Conservation (phyloP, 345 rosid genomes). For the Bretschneidera sinensis region DNA sequence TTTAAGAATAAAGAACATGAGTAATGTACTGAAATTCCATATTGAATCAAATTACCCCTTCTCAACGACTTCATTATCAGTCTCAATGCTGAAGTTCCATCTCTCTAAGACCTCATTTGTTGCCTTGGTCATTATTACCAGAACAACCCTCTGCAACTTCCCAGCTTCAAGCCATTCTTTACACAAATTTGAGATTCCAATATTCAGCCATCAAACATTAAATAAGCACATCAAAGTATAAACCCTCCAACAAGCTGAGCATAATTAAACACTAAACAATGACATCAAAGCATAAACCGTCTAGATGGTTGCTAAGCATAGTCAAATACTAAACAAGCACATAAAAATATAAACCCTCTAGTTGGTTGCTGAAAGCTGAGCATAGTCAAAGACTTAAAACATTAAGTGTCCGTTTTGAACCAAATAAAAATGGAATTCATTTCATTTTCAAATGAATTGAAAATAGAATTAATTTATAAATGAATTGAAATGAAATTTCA, state of each 20-base stretch:
- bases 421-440: no score
- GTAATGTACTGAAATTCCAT: neutral
- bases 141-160: slow-evolving; percentile 77
- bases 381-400: no score
- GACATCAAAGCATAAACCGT: no score
- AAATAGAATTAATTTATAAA: no score
- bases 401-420: no score
- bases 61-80: slow-evolving; percentile 73
- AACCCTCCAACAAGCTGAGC: neutral
- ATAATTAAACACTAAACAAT: no score
- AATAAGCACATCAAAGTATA: neutral
- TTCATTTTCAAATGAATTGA: no score
- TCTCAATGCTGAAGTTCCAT: slow-evolving; percentile 91
- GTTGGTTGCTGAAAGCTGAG: no score
- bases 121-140: slow-evolving; percentile 84
- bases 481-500: no score
- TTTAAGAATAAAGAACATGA: neutral
- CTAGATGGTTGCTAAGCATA: no score
- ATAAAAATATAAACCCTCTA: no score
- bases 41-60: slow-evolving; percentile 47
- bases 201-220: slow-evolving; percentile 10
- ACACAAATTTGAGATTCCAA: slow-evolving; percentile 12
- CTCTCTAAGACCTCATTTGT: slow-evolving; percentile 83
- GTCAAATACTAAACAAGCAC: no score
- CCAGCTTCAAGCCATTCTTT: slow-evolving; percentile 94